A percentile compares a stretch with the other conserved stretches of the same genome.
These are phyloP conservation scores for Rhizopogon sp. DNA, from an alignment of 768 basidiomycete species.

Conservation along the genomic window DNA sequence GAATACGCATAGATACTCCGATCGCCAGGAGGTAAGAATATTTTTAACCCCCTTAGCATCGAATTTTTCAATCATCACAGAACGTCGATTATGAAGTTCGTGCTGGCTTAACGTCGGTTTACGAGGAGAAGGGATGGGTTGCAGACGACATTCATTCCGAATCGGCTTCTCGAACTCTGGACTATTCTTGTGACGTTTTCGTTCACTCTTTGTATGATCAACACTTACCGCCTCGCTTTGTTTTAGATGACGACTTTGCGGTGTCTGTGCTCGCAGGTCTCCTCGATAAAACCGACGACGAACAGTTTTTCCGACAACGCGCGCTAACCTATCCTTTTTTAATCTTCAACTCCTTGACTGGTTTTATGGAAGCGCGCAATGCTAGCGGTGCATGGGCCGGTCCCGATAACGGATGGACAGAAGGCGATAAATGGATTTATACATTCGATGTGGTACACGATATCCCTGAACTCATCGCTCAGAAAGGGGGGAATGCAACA, in stretches of 20 bases:
- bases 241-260: constrained; percentile 72
- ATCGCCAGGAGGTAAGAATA: constrained; percentile 60
- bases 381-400: constrained; percentile 71
- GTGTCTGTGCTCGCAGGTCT: constrained; percentile 55
- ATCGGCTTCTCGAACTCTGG: constrained; percentile 71
- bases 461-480: constrained; percentile 52
- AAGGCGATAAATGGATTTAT: constrained; percentile 77
- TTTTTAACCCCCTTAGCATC: background rate
- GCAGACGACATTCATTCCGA: constrained; percentile 77
- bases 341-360: constrained; percentile 60
- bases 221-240: background rate
- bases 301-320: constrained; percentile 50
- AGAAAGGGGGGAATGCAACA: constrained; percentile 57
- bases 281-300: constrained; percentile 45
- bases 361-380: constrained; percentile 81
- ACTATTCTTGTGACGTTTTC: constrained; percentile 60
- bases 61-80: constrained; percentile 25
- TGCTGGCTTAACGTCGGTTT: constrained; percentile 70
- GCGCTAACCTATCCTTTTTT: constrained; percentile 52
- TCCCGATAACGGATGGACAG: constrained; percentile 71
- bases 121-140: constrained; percentile 66
- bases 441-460: constrained; percentile 77
- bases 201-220: background rate
- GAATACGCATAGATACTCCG: constrained; percentile 45
- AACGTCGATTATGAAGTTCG: constrained; percentile 77